Percentiles rank a stretch among this genome's conserved stretches.
Conservation (phyloP, 2,329 filamentous ascomycete genomes). For the Niveomyces coronatus region DNA sequence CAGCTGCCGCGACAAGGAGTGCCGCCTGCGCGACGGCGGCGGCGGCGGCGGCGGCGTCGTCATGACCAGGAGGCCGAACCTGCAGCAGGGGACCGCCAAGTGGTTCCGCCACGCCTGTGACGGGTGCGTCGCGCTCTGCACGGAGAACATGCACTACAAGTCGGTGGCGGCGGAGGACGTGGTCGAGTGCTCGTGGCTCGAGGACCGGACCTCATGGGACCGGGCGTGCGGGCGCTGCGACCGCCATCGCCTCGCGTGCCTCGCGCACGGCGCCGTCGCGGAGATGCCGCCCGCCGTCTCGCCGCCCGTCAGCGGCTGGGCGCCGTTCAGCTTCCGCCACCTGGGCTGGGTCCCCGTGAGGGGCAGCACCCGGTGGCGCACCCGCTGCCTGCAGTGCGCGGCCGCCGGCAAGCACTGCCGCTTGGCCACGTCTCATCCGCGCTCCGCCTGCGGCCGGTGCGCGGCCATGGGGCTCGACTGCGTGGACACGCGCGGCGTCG, state of each 20-base stretch:
- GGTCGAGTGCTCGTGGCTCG: constrained; percentile 16
- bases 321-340: constrained; percentile 7
- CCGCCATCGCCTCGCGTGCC: constrained; percentile 12
- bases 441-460: constrained; percentile 18
- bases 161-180: background rate
- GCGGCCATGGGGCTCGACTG: constrained; percentile 23
- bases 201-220: constrained; percentile 13
- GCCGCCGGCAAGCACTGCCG: constrained; percentile 14
- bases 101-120: constrained; percentile 19
- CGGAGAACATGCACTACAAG: too few species aligned
- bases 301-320: constrained; percentile 12
- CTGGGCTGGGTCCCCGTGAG: constrained; percentile 13
- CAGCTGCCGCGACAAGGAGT: constrained; percentile 10
- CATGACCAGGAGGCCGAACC: constrained; percentile 11
- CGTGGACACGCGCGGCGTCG: constrained; percentile 3
- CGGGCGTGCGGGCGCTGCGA: constrained; percentile 15
- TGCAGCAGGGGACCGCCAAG: constrained; percentile 9
- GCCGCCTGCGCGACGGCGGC: constrained; percentile 7
- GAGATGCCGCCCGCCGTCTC: constrained; percentile 4
- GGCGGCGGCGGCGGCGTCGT: too few species aligned
- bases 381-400: constrained; percentile 12
- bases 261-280: constrained; percentile 12
- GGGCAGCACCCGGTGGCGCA: constrained; percentile 11
- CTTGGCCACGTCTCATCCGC: constrained; percentile 8
- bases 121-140: constrained; percentile 12